Percentiles rank a stretch among this genome's conserved stretches.
These are phyloP conservation scores for Colletotrichum aenigma DNA, from an alignment of 2,329 filamentous ascomycete species.

Conservation along the genomic window DNA sequence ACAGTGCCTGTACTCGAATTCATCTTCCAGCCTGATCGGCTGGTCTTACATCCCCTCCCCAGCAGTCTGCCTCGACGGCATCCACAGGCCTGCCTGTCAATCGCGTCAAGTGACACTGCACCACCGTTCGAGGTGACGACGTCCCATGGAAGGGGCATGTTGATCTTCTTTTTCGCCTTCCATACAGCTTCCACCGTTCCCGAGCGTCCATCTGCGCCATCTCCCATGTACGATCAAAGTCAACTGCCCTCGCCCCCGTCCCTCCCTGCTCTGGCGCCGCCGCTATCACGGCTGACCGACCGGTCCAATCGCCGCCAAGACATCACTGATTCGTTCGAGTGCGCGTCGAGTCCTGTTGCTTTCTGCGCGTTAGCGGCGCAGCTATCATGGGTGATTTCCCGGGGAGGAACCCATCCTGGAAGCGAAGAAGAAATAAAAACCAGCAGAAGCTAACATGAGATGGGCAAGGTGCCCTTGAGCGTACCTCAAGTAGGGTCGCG, in stretches of 20 bases:
- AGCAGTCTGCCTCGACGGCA: background rate
- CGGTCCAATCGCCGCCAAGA: slow-evolving; percentile 1
- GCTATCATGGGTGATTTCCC: slow-evolving; percentile 5
- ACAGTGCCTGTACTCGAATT: background rate
- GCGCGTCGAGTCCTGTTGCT: background rate
- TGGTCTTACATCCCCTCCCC: background rate
- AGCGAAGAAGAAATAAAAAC: background rate
- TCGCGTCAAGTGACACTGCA: background rate
- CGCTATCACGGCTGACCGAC: background rate
- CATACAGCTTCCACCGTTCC: slow-evolving; percentile 6
- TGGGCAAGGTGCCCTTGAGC: background rate
- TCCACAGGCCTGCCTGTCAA: background rate
- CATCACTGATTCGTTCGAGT: background rate
- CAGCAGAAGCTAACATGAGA: background rate
- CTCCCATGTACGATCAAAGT: slow-evolving; percentile 8
- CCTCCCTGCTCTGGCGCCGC: background rate
- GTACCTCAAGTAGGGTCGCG: background rate
- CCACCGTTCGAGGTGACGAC: background rate
- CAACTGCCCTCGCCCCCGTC: background rate
- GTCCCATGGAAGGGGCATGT: background rate
- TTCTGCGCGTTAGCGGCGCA: background rate
- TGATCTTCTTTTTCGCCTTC: slow-evolving; percentile 1
- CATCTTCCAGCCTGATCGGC: background rate
- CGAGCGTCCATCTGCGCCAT: background rate
- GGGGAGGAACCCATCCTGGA: background rate